Conservation (phyloP, 2,329 filamentous ascomycete species). For the Pseudopyricularia cyperi region DNA sequence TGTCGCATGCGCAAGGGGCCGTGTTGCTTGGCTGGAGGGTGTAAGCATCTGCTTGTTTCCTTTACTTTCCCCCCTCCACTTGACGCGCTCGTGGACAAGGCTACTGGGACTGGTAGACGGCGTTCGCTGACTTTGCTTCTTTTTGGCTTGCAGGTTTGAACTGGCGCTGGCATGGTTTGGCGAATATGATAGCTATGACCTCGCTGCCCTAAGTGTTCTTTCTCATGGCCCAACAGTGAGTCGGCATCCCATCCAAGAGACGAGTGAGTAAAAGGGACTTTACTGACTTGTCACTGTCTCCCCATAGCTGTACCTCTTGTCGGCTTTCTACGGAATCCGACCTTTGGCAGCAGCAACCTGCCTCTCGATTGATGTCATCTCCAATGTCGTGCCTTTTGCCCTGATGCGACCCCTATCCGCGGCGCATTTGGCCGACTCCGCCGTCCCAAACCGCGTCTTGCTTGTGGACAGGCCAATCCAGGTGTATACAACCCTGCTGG, state of each 20-base stretch:
- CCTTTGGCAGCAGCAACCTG: constrained; percentile 46
- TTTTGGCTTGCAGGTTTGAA: constrained; percentile 39
- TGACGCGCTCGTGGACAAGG: background rate
- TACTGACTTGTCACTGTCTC: background rate
- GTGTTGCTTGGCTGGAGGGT: constrained; percentile 39
- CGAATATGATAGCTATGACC: constrained; percentile 60
- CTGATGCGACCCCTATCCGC: constrained; percentile 57
- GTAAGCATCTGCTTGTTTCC: constrained; percentile 25
- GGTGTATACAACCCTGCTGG: constrained; percentile 52
- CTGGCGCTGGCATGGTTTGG: constrained; percentile 61
- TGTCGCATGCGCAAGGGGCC: constrained; percentile 45
- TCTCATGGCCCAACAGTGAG: constrained; percentile 60
- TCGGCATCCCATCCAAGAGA: constrained; percentile 7
- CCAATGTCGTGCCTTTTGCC: constrained; percentile 60
- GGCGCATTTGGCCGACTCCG: constrained; percentile 43
- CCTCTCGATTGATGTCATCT: constrained; percentile 54
- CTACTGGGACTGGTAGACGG: background rate
- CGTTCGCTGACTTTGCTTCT: constrained; percentile 3
- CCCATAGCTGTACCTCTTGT: constrained; percentile 55
- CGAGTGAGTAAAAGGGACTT: background rate
- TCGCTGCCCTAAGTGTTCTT: constrained; percentile 52
- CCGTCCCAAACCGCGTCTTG: constrained; percentile 49
- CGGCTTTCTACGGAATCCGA: constrained; percentile 63
- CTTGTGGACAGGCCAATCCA: constrained; percentile 49
- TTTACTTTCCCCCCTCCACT: constrained; percentile 1